Evolutionary conservation across 1,139 yeast genomes (phyloP), one percentile per base, ranked within the genome.

Genomic region (Lodderomyces beijingensis): DNA sequence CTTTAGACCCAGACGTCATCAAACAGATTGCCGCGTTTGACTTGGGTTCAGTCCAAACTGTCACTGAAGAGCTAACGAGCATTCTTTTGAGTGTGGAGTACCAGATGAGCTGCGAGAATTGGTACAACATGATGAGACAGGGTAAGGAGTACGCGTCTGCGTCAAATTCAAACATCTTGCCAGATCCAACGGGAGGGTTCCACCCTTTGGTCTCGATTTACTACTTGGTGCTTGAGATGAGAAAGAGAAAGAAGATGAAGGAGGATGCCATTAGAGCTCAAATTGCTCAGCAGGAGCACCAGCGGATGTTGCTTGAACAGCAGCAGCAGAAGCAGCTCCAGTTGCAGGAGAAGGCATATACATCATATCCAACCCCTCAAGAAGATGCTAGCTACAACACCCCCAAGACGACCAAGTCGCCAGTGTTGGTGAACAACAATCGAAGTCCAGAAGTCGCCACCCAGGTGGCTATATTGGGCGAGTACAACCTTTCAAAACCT

Each of bases 201-300:
- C 95, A 88, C 56, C 97, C 98, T 0, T 65, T 89, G 43, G 61
- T 91, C 9, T 86, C 96, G 2, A 81, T 91, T 24, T 93, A 93
- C 55, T 83, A 75, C 51, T 68, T 93, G 46, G 95, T 89, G 15
- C 78, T 76, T 36, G 99, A 91, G 58, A 82, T 82, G 88, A 53
- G 68, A 41, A 77, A 75, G 47, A 74, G 94, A 38, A 74, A 84
- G 66, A 62, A 66, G 62, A 71, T 82, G 16, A 74, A 82, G 59
- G 73, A 66, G 37, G 74, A 64, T 32, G 63, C 67, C 7, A 53
- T 59, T 26, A 60, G 48, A 36, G 52, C 51, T 4, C 60, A 54
- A 40, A 14, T 47, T 18, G 44, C 46, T 30, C 60, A 55, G 32
- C 54, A 45, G 33, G 46, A 42, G 16, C 45, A 45, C 29, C 43